Evolutionary conservation across 176 grass and related monocot genomes (phyloP).

Genomic region (Avena insularis): DNA sequence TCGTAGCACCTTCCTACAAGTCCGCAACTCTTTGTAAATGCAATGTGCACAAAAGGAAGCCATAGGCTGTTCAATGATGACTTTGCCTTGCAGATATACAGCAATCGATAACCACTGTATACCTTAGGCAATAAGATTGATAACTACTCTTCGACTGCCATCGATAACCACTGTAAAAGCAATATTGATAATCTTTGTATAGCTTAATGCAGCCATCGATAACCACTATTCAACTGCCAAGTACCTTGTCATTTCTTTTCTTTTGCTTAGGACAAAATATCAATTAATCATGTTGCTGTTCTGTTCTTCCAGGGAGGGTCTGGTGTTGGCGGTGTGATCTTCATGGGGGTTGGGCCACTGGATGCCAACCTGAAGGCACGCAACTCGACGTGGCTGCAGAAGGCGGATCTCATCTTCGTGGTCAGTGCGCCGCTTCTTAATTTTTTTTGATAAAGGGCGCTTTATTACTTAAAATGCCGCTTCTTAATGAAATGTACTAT

Average conservation of each 20-base stretch:
- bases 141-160: too few species aligned
- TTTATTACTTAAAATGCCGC: too few species aligned
- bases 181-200: too few species aligned
- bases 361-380: conserved; percentile 61
- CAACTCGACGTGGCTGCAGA: conserved; percentile 77
- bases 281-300: background rate
- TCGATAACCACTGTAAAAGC: too few species aligned
- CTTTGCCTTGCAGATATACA: too few species aligned
- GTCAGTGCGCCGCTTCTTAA: conserved; percentile 27
- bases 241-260: background rate
- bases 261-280: background rate
- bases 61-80: too few species aligned
- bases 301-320: conserved; percentile 49
- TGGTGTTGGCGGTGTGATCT: conserved; percentile 67
- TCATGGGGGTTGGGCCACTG: conserved; percentile 75
- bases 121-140: too few species aligned
- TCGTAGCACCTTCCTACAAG: too few species aligned
- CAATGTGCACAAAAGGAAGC: too few species aligned
- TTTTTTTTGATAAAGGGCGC: background rate
- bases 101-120: too few species aligned
- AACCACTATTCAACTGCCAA: background rate
- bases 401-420: conserved; percentile 84
- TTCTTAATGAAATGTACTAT: background rate
- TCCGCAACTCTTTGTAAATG: too few species aligned
- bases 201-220: background rate